Base-by-base conservation (phyloP, 345 rosid species). In the Reutealis trisperma region DNA sequence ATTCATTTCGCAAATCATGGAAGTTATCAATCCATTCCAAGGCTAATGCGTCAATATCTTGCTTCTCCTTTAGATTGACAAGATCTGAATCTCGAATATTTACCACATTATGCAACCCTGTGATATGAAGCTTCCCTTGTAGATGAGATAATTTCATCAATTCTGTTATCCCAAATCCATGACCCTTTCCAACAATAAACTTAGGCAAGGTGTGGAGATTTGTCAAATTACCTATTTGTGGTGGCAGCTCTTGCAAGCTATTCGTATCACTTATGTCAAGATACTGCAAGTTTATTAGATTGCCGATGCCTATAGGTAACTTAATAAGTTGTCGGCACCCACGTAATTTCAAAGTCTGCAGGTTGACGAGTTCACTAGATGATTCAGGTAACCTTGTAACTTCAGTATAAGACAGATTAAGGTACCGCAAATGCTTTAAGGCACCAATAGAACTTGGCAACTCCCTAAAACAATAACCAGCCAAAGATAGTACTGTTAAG, bases 401-500 rank as follows among this genome's bases (percentile, higher is more conserved):
- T 34, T 72, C 63, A 41, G 54, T 57, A 72, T 58, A 57, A 41
- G 75, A 72, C 65, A 72, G 32, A 72, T 72, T 72, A 37, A 72
- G 64, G 65, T 72, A 72, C 10, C 75, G 75, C 49, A 72, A 72
- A 58, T 72, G 70, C 70, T 41, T 66, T 41, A 66, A 66, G 52
- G 70, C 21, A 19, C 70, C 70, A 66, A 66, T 66, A 66, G 52
- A 66, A 66, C 51, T 66, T 21, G 70, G 70, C 49, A 66, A 42
- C 30, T 66, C 70, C 51, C 42, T 8, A 19, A 66, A 34, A 66
- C 52, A 41, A 41, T 66, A 65, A 18, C 70, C 70, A 25, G 77
- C 54, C 19, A 61, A 52, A 8, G 77, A 62, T 62, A 74, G 54
- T 13, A 59, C 75, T 65, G 22, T 72, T 41, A 72, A 72, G 65